Conservation (phyloP, 768 basidiomycete genomes). For the Ephemerocybe angulata region DNA sequence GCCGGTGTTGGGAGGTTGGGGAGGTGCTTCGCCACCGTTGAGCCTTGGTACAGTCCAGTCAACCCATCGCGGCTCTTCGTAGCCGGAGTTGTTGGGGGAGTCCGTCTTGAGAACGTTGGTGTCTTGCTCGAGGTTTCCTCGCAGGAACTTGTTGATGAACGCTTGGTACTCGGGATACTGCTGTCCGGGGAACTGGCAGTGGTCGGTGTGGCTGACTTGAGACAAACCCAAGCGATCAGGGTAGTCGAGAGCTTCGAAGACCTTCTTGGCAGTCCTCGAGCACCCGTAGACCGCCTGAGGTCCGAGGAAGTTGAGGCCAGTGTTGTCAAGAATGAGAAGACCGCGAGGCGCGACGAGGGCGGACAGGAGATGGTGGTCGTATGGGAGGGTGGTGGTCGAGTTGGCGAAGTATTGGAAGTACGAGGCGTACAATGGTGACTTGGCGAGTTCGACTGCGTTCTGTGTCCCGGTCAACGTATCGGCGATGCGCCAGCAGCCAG, state of each 20-base stretch:
- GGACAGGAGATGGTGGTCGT: constrained; percentile 53
- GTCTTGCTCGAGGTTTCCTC: constrained; percentile 37
- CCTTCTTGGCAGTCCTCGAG: constrained; percentile 41
- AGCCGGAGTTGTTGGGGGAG: constrained; percentile 32
- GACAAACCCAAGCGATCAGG: constrained; percentile 44
- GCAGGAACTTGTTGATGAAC: constrained; percentile 51
- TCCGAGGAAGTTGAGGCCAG: constrained; percentile 49
- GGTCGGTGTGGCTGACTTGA: constrained; percentile 40
- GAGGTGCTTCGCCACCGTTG: neutral
- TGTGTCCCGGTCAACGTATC: constrained; percentile 42
- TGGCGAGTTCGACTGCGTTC: constrained; percentile 49
- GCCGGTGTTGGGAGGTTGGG: constrained; percentile 15
- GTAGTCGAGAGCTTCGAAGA: constrained; percentile 46
- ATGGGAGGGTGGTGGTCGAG: constrained; percentile 41
- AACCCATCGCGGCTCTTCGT: constrained; percentile 37
- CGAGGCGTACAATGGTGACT: constrained; percentile 53
- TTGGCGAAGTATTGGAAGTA: constrained; percentile 43
- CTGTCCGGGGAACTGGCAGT: constrained; percentile 47
- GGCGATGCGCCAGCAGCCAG: constrained; percentile 53
- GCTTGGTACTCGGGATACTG: constrained; percentile 43
- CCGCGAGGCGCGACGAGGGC: constrained; percentile 51
- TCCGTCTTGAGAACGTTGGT: constrained; percentile 43
- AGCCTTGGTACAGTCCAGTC: constrained; percentile 43
- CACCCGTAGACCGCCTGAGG: constrained; percentile 45
- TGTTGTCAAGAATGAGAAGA: constrained; percentile 50